Evolutionary conservation across 2,329 filamentous ascomycete genomes (phyloP), one percentile per base, ranked within the genome.

Genomic region (Scytalidium sp.): DNA sequence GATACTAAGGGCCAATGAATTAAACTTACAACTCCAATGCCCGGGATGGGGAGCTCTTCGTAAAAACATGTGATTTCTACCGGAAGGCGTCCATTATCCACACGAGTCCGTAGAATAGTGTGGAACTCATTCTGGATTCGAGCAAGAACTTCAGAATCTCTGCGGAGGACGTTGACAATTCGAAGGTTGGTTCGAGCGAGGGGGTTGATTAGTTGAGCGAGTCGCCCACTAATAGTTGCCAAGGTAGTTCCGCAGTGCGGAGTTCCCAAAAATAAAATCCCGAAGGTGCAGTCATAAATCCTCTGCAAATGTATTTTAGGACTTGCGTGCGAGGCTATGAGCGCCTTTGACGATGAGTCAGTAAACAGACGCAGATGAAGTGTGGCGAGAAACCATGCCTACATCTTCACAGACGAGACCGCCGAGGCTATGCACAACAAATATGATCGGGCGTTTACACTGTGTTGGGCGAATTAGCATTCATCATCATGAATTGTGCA

Each of bases 231-330:
- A 67, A 64, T 71, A 19, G 62, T 43, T 0, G 67, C 65, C 49
- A 66, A 55, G 62, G 59, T 64, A 0, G 66, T 58, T 3, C 67
- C 67, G 15, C 44, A 59, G 46, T 71, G 65, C 20, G 69, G 69
- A 2, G 67, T 70, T 1, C 69, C 67, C 55, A 71, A 62, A 44
- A 71, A 71, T 8, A 60, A 27, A n/a, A 70, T 56, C 11, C 66
- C 67, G 13, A 49, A 55, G 8, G 47, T 51, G 19, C 17, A 51
- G 6, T 61, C 27, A 41, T 66, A 65, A 0, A 73, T 56, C 15
- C 41, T 46, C 0, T 41, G 56, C 7, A 69, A 61, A 42, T 67
- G 61, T 1, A 15, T 2, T 21, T 67, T 63, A 1, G 58, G 51
- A 32, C 57, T 61, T 2, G 7, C 7, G 7, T 13, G 25, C 13